Base-by-base conservation (phyloP, 495 filamentous ascomycete species). In the Annulohypoxylon moriforme region DNA sequence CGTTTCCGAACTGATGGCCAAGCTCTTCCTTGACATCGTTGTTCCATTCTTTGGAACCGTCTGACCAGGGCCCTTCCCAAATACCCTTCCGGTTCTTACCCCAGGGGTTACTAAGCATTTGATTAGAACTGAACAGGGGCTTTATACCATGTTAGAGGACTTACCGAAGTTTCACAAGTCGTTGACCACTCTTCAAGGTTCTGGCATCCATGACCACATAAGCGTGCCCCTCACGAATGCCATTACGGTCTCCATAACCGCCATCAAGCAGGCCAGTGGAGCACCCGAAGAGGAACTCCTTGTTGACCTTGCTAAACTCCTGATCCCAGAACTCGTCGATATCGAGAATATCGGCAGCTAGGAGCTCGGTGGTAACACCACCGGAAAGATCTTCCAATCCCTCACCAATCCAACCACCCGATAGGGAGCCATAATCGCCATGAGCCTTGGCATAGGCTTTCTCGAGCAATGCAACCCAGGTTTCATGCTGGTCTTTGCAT, bases 371-470 rank as follows among this genome's bases (percentile, higher is more conserved):
- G 2, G 94, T 97, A 38, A 97, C 94, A 29, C 95, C 95, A 24
- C 95, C 95, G 4, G 94, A 97, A 31, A 98, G 85, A 79, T 98
- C 95, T 79, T 98, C 95, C 55, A 98, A 84, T 1, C 89, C 95
- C 78, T 98, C 95, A 6, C 93, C 93, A 40, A 93, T 92, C 81
- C 91, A 95, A 1, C 94, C 94, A 14, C 93, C 93, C 24, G 93
- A 86, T 44, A 97, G 91, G 0, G 92, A 89, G 13, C 86, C 86
- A 71, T 90, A 97, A 74, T 96, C 84, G 9, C 94, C 94, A 74
- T 98, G 95, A 9, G 94, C 94, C 78, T 98, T 98, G 34, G 95
- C 95, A 76, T 95, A 98, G 0, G 95, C 95, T 79, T 98, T 98
- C 76, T 98, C 95, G 1, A 98, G 85, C 36, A 98, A 82, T 0